phyloP scores from a whole-genome alignment of 176 grass and related monocot genomes.

The sorghum (Sorghum bicolor) region Sorghum_bicolor_NCBIv3 NC_012876.2:2927501-2928000 shows the following conservation, averaged over 20 bases:
- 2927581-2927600: conserved; percentile 78
- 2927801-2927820: conserved; percentile 77
- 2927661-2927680: conserved; percentile 88
- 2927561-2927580: conserved; percentile 79
- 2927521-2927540: conserved; percentile 77
- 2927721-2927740: conserved; percentile 91
- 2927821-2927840: neutral
- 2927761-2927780: conserved; percentile 84
- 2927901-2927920: neutral
- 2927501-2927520: conserved; percentile 89
- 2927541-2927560: conserved; percentile 52
- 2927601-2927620: conserved; percentile 77
- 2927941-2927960: neutral
- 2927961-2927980: neutral
- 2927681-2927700: conserved; percentile 45
- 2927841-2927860: neutral
- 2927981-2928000: neutral
- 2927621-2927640: conserved; percentile 78
- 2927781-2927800: conserved; percentile 84
- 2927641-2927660: conserved; percentile 69
- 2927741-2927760: conserved; percentile 74
- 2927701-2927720: conserved; percentile 83
- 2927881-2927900: neutral
- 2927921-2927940: neutral
- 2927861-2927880: neutral